Conservation (phyloP, 2,329 filamentous ascomycete genomes). For the Claviceps humidiphila region DNA sequence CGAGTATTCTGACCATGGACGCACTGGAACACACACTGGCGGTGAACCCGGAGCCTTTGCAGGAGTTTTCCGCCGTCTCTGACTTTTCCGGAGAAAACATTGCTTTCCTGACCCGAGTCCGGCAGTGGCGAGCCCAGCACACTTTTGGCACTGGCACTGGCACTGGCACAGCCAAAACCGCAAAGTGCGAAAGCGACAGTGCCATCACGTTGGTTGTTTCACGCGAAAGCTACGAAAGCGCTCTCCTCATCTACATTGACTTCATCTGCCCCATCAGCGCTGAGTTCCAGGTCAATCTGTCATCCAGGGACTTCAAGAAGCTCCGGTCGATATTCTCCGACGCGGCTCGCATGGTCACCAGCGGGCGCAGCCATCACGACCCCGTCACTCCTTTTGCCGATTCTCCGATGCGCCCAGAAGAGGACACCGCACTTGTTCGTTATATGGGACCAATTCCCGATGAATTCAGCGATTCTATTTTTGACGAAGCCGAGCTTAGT, state of each 20-base stretch:
- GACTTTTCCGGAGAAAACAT: conserved; percentile 59
- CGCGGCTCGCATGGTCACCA: conserved; percentile 33
- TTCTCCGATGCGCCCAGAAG: conserved; percentile 9
- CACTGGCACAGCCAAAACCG: conserved; percentile 8
- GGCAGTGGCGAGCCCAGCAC: conserved; percentile 24
- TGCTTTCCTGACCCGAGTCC: conserved; percentile 46
- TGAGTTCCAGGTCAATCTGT: conserved; percentile 55
- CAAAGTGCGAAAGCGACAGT: conserved; percentile 5
- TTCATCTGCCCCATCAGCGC: conserved; percentile 49
- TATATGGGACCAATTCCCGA: conserved; percentile 34
- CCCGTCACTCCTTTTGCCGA: conserved; percentile 31
- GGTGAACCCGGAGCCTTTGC: conserved; percentile 41
- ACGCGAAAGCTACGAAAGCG: conserved; percentile 41
- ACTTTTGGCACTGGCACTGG: conserved; percentile 10
- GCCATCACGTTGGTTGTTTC: conserved; percentile 17
- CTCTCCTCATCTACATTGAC: conserved; percentile 46
- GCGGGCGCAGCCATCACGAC: conserved; percentile 25
- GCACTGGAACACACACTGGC: conserved; percentile 46
- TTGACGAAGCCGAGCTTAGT: conserved; percentile 45
- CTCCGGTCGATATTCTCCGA: conserved; percentile 44
- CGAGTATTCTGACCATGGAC: conserved; percentile 43
- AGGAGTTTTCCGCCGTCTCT: conserved; percentile 46
- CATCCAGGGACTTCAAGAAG: conserved; percentile 38
- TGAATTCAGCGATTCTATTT: conserved; percentile 39
- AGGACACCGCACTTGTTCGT: conserved; percentile 14